phyloP scores from a whole-genome alignment of 805 yeast genomes.

The Spathaspora passalidarum region DNA sequence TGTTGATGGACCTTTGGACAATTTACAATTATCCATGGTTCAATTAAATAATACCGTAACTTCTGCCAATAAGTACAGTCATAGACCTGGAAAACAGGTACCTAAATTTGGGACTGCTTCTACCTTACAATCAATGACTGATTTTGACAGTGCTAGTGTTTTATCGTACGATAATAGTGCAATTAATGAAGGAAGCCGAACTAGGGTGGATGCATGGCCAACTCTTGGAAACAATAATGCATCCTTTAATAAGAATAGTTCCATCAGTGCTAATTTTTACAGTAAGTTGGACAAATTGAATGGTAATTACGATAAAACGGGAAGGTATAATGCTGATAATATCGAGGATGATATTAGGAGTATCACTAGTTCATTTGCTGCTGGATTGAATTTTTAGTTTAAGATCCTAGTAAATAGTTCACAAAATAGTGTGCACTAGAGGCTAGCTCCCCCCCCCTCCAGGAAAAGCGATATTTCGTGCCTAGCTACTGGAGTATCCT shows the following conservation, averaged over 20 bases:
- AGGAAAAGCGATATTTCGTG: no score
- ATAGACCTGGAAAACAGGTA: slow-evolving; percentile 1
- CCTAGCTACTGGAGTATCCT: neutral
- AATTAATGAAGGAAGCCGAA: neutral
- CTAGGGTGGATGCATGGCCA: slow-evolving; percentile 23
- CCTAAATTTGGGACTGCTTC: slow-evolving; percentile 13
- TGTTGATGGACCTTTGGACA: slow-evolving; percentile 86
- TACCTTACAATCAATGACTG: slow-evolving; percentile 12
- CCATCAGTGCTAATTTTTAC: slow-evolving; percentile 31
- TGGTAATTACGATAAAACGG: slow-evolving; percentile 9
- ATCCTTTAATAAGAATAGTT: slow-evolving; percentile 10
- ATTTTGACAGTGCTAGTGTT: slow-evolving; percentile 27
- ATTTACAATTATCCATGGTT: slow-evolving; percentile 68
- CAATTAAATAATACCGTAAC: slow-evolving; percentile 30
- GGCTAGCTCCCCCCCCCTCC: no score
- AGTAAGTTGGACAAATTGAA: slow-evolving; percentile 21
- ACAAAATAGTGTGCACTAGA: no score
- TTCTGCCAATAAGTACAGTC: neutral
- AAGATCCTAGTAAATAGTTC: no score
- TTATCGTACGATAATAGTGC: slow-evolving; percentile 19
- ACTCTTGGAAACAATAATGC: slow-evolving; percentile 15
- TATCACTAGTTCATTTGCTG: slow-evolving; percentile 39
- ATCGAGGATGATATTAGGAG: slow-evolving; percentile 35
- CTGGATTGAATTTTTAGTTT: slow-evolving; percentile 22
- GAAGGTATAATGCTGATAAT: slow-evolving; percentile 5